A percentile compares a stretch with the other conserved stretches of the same genome.
These are phyloP conservation scores for Colletotrichum paranaense DNA, from an alignment of 2,329 filamentous ascomycete species.

Conservation along the genomic window DNA sequence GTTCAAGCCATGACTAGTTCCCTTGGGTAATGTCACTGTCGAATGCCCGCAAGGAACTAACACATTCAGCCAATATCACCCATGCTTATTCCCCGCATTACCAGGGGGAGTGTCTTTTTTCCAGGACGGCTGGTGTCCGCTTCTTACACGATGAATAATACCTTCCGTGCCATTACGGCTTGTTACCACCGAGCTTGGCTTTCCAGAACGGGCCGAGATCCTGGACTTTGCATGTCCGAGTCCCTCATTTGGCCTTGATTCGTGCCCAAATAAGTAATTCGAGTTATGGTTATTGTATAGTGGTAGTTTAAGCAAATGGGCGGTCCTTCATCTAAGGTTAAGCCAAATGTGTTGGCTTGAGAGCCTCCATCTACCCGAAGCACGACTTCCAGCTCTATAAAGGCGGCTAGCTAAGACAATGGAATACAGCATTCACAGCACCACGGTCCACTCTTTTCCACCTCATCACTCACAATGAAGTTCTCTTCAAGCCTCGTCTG, in stretches of 20 bases:
- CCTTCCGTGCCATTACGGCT: neutral
- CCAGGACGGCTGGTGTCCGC: neutral
- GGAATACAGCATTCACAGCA: neutral
- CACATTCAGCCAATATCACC: neutral
- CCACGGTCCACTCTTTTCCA: neutral
- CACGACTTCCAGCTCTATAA: neutral
- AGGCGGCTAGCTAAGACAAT: neutral
- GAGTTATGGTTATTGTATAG: neutral
- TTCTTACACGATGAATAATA: neutral
- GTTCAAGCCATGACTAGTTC: neutral
- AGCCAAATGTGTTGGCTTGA: neutral
- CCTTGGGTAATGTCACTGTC: constrained; percentile 8
- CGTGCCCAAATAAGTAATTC: neutral
- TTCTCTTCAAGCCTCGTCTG: constrained; percentile 44
- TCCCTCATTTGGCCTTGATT: neutral
- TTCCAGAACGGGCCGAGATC: neutral
- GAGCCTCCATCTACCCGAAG: neutral
- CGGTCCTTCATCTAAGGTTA: neutral
- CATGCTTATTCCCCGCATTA: constrained; percentile 6
- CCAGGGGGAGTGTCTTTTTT: neutral
- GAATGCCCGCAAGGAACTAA: neutral
- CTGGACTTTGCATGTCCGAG: neutral
- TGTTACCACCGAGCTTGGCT: neutral
- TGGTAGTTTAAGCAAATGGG: neutral
- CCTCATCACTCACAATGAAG: constrained; percentile 30